Base-by-base conservation (phyloP, 1,284 basidiomycete species). In the Trichosporon faecale region DNA sequence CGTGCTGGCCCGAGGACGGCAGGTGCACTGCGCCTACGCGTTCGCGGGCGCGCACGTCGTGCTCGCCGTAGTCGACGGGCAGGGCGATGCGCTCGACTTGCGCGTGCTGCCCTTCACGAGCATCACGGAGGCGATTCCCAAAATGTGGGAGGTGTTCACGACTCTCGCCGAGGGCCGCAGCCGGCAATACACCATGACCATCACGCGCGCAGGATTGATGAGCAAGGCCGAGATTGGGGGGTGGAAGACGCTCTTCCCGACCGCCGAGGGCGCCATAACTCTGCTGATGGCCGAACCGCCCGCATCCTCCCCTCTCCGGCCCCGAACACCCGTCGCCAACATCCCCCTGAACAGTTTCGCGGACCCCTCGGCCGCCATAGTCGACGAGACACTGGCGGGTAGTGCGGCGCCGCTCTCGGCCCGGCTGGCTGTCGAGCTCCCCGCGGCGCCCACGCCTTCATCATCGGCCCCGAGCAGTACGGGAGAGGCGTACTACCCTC, bases 141-240 rank as follows among this genome's bases (percentile, higher is more conserved):
- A 49, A 6, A 64, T 68, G 2, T 77, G 75, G 72, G 78, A 79
- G 57, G 83, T 84, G 0, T 71, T 88, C 71, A 77, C 76, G 61
- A 76, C 80, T 33, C 89, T 88, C 77, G 88, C 87, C 16, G 82
- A 84, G 21, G 82, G 83, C 5, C 85, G 84, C 52, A 73, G 73
- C 1, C 70, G 73, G 0, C 75, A 79, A 64, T 80, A 75, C 73
- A 71, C 75, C 33, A 37, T 80, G 52, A 70, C 64, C 27, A 68
- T 82, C 18, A 76, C 72, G 18, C 52, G 67, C 16, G 55, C 70
- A 11, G 77, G 77, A 0, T 18, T 70, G 5, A 74, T 80, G 69
- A 31, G 49, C 3, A 35, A 57, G 14, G 74, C 74, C 35, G 80
- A 82, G 66, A 23, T 75, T 35, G 74, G 21, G 76, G 79, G 71